phyloP scores from a whole-genome alignment of 139 green algal species.

The Chara braunii region DNA sequence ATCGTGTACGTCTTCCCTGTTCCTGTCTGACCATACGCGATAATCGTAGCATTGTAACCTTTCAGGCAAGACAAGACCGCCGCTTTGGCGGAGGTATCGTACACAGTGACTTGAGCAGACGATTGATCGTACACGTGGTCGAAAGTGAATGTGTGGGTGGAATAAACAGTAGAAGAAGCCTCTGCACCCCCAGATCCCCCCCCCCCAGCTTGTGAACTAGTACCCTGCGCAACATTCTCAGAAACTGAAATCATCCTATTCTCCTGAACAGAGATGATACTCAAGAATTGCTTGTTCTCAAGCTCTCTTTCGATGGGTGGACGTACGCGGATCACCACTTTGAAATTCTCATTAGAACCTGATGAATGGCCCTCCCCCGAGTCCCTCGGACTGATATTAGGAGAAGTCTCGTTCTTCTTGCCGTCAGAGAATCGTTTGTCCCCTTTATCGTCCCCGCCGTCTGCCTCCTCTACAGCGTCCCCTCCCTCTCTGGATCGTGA shows the following conservation, averaged over 20 bases:
- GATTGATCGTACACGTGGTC: slow-evolving; percentile 80
- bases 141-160: slow-evolving; percentile 68
- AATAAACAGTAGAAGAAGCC: background rate
- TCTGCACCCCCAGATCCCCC: background rate
- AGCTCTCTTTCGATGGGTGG: slow-evolving; percentile 38
- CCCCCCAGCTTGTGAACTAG: background rate
- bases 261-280: background rate
- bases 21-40: slow-evolving; percentile 47
- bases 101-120: slow-evolving; percentile 69
- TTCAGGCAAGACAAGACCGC: slow-evolving; percentile 66
- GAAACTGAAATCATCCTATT: background rate
- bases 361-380: too few species aligned
- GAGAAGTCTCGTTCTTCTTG: too few species aligned
- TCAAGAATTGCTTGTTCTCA: slow-evolving; percentile 13
- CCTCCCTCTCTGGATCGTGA: too few species aligned
- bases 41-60: slow-evolving; percentile 44
- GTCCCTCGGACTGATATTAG: too few species aligned
- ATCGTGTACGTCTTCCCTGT: too few species aligned
- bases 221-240: background rate
- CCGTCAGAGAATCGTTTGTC: too few species aligned
- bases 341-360: slow-evolving; percentile 40
- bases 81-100: slow-evolving; percentile 59
- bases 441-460: too few species aligned
- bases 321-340: slow-evolving; percentile 38
- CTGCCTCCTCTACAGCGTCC: too few species aligned